These are phyloP conservation scores for Plantago elongata DNA, from an alignment of 257 asterid species.

Conservation along the genomic window DNA sequence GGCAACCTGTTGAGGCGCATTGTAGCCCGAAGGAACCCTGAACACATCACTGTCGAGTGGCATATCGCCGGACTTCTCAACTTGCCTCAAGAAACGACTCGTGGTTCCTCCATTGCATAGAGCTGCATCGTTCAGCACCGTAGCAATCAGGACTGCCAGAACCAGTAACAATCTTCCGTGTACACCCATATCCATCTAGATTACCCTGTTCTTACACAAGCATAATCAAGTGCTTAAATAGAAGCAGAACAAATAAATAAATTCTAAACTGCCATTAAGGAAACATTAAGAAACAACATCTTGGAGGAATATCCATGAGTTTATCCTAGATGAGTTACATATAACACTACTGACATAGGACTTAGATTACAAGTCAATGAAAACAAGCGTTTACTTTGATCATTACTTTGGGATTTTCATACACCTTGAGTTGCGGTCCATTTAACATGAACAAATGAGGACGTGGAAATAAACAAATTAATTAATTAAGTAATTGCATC, in stretches of 20 bases:
- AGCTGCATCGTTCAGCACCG: constrained; percentile 44
- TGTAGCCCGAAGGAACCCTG: constrained; percentile 67
- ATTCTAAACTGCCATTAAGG: neutral
- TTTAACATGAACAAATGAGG: constrained; percentile 1
- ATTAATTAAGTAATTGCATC: too few species aligned
- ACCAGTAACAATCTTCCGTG: neutral
- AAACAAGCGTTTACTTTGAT: too few species aligned
- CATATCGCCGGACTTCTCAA: constrained; percentile 57
- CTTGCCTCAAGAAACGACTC: constrained; percentile 57
- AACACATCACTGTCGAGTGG: constrained; percentile 83
- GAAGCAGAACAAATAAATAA: neutral
- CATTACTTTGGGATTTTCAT: neutral
- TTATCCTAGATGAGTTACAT: too few species aligned
- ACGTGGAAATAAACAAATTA: neutral
- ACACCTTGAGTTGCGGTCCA: constrained; percentile 1
- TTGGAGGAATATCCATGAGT: too few species aligned
- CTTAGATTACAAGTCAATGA: too few species aligned
- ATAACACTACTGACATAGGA: too few species aligned
- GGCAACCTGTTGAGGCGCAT: constrained; percentile 90
- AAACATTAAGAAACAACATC: too few species aligned
- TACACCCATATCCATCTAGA: too few species aligned
- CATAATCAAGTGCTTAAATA: too few species aligned
- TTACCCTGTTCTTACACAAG: too few species aligned
- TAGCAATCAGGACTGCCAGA: constrained; percentile 18
- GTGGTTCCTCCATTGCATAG: constrained; percentile 63